Evolutionary conservation across 805 yeast genomes (phyloP).

Genomic region (Schwanniomyces occidentalis): DNA sequence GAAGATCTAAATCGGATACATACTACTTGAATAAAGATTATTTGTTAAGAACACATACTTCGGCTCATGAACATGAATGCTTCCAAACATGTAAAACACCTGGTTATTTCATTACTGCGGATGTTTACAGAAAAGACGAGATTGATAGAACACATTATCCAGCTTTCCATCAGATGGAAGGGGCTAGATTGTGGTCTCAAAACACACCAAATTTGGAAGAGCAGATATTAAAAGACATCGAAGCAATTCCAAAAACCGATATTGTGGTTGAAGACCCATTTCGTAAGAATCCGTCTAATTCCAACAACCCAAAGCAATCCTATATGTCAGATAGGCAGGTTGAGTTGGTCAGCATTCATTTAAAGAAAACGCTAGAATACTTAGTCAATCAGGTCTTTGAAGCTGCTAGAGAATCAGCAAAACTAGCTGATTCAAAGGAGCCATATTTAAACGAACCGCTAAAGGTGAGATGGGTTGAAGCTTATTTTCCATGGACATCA

Average conservation of each 20-base stretch:
- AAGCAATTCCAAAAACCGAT: slow-evolving; percentile 61
- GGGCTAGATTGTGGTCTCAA: slow-evolving; percentile 83
- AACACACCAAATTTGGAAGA: slow-evolving; percentile 45
- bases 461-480: slow-evolving; percentile 91
- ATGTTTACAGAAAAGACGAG: slow-evolving; percentile 93
- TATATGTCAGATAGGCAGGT: slow-evolving; percentile 72
- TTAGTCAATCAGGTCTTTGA: slow-evolving; percentile 81
- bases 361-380: slow-evolving; percentile 83
- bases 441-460: slow-evolving; percentile 71
- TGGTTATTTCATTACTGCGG: slow-evolving; percentile 92
- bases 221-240: slow-evolving; percentile 51
- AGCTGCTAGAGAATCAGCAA: slow-evolving; percentile 63
- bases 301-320: slow-evolving; percentile 76
- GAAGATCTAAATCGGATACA: slow-evolving; percentile 89
- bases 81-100: slow-evolving; percentile 66
- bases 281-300: slow-evolving; percentile 46
- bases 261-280: slow-evolving; percentile 76
- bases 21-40: slow-evolving; percentile 78
- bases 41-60: slow-evolving; percentile 88
- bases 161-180: slow-evolving; percentile 97
- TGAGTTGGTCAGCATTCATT: slow-evolving; percentile 67
- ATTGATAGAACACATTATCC: slow-evolving; percentile 96
- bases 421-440: slow-evolving; percentile 55
- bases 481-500: slow-evolving; percentile 96
- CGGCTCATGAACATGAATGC: slow-evolving; percentile 93